phyloP scores from a whole-genome alignment of 139 green algal genomes.

The Prasinococcaceae sp. region DNA sequence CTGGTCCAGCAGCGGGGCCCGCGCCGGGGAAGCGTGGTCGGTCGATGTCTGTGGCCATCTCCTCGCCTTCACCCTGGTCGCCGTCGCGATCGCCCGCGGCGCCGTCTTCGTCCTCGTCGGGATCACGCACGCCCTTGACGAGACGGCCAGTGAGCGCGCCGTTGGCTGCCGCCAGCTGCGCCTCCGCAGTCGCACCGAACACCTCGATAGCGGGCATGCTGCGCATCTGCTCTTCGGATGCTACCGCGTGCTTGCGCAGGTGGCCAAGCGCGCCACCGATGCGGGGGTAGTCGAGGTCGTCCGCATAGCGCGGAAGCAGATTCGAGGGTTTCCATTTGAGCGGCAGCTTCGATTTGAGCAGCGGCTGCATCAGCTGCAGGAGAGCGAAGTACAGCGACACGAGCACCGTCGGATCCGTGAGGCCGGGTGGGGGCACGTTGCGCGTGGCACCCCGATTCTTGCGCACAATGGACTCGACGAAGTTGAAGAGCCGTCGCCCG shows the following conservation, averaged over 20 bases:
- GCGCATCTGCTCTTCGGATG: neutral
- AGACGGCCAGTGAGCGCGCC: too few relatives aligned
- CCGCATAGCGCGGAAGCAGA: neutral
- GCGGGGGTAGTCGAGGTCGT: constrained; percentile 28
- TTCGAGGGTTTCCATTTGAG: neutral
- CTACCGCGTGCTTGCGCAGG: constrained; percentile 39
- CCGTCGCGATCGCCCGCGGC: too few relatives aligned
- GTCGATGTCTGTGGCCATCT: too few relatives aligned
- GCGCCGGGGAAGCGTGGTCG: too few relatives aligned
- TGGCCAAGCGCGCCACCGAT: constrained; percentile 50
- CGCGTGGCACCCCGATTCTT: constrained; percentile 50
- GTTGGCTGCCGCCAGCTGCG: too few relatives aligned
- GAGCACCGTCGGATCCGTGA: constrained; percentile 59
- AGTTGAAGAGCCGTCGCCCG: constrained; percentile 22
- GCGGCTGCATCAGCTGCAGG: constrained; percentile 39
- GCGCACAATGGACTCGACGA: constrained; percentile 41
- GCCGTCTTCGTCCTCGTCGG: too few relatives aligned
- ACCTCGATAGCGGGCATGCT: neutral
- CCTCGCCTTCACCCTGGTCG: too few relatives aligned
- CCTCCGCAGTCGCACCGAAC: too few relatives aligned
- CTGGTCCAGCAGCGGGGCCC: too few relatives aligned
- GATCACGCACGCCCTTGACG: too few relatives aligned
- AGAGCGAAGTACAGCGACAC: constrained; percentile 52
- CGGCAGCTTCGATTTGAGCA: neutral
- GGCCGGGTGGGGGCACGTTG: constrained; percentile 51